Evolutionary conservation across 371 early-diverging fungal species (phyloP).

Genomic region (Rhizopus stolonifer): DNA sequence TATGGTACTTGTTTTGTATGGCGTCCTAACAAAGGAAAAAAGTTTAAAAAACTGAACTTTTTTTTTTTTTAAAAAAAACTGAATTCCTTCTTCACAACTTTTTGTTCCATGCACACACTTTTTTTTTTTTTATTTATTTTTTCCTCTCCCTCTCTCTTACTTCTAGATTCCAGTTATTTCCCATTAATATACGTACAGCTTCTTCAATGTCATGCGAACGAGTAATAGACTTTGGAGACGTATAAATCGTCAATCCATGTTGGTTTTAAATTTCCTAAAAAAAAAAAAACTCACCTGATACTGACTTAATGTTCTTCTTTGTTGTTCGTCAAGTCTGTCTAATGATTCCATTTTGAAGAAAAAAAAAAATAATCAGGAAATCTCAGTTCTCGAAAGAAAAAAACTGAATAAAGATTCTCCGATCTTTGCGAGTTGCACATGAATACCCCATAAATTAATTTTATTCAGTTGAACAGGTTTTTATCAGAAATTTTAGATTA

Average conservation of each 20-base stretch:
- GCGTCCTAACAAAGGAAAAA: conserved; percentile 7
- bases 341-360: conserved; percentile 12
- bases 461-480: too few relatives aligned
- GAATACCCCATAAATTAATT: too few relatives aligned
- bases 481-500: too few relatives aligned
- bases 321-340: conserved; percentile 18
- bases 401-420: too few relatives aligned
- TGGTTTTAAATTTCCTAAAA: too few relatives aligned
- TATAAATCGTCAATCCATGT: neutral
- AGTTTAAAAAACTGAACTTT: neutral
- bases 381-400: too few relatives aligned
- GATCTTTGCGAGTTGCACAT: too few relatives aligned
- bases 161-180: conserved; percentile 29
- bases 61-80: too few relatives aligned
- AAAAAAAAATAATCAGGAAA: neutral
- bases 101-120: too few relatives aligned
- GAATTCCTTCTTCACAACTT: neutral
- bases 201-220: conserved; percentile 20
- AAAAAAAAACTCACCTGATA: conserved; percentile 21
- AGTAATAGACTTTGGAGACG: conserved; percentile 20
- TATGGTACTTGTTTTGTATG: conserved; percentile 20
- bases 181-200: conserved; percentile 19
- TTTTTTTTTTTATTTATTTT: neutral
- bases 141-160: conserved; percentile 4
- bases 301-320: conserved; percentile 18